phyloP scores from a whole-genome alignment of 2,329 filamentous ascomycete genomes.

The Ascochyta fabae region DNA sequence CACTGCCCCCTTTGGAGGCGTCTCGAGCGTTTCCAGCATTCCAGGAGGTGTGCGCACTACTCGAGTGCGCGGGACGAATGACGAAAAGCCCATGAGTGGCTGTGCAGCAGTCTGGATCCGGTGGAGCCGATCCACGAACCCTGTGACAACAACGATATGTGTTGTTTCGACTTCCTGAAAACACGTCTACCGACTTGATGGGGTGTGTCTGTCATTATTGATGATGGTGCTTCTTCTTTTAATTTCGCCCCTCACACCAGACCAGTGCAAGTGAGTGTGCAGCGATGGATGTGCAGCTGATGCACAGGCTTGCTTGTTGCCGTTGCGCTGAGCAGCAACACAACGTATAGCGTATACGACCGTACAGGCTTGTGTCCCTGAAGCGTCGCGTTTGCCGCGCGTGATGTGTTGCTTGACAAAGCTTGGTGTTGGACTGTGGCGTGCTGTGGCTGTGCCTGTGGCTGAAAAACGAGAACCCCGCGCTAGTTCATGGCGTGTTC shows the following conservation, averaged over 20 bases:
- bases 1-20: constrained; percentile 16
- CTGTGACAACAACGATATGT: background rate
- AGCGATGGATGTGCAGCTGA: background rate
- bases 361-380: background rate
- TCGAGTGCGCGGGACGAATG: background rate
- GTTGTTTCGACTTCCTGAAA: background rate
- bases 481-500: background rate
- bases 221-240: background rate
- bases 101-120: constrained; percentile 15
- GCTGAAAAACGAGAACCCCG: background rate
- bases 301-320: background rate
- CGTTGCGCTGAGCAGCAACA: background rate
- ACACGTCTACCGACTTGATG: background rate
- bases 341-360: background rate
- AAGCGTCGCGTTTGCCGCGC: background rate
- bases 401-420: background rate
- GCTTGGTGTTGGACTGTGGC: background rate
- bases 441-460: background rate
- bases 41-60: constrained; percentile 8
- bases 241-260: background rate
- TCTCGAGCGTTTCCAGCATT: constrained; percentile 1
- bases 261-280: background rate
- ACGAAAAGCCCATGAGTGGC: constrained; percentile 12
- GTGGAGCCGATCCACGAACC: constrained; percentile 10
- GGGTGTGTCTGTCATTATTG: background rate